Conservation (phyloP, 176 grass and related monocot species). For the Triticum timopheevii region DNA sequence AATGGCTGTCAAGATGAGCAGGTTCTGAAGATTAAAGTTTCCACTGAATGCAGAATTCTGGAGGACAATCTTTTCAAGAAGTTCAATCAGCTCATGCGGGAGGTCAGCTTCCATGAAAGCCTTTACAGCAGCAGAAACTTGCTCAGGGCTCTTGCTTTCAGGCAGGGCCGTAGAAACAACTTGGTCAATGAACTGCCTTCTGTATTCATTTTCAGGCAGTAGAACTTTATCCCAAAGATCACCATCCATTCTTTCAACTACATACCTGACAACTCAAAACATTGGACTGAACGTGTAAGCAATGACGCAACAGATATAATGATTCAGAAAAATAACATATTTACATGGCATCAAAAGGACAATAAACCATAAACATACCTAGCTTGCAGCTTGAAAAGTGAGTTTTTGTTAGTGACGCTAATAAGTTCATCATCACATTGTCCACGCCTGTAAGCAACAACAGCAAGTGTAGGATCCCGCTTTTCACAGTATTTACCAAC, state of each 20-base stretch:
- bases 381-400: slow-evolving; percentile 92
- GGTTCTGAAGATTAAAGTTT: slow-evolving; percentile 95
- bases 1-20: slow-evolving; percentile 95
- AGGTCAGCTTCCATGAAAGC: slow-evolving; percentile 99
- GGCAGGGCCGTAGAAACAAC: slow-evolving; percentile 96
- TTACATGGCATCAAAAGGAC: background rate
- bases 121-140: slow-evolving; percentile 98
- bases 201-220: slow-evolving; percentile 94
- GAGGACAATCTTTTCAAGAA: slow-evolving; percentile 98
- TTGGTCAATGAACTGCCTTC: slow-evolving; percentile 97
- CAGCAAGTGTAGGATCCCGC: slow-evolving; percentile 91
- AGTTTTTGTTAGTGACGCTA: slow-evolving; percentile 92
- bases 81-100: slow-evolving; percentile 93
- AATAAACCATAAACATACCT: slow-evolving; percentile 53
- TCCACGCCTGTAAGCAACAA: slow-evolving; percentile 92
- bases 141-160: slow-evolving; percentile 97
- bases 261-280: slow-evolving; percentile 66
- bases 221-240: slow-evolving; percentile 98
- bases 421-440: slow-evolving; percentile 95
- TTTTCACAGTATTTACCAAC: slow-evolving; percentile 99
- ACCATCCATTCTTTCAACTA: slow-evolving; percentile 96
- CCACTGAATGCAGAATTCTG: slow-evolving; percentile 98
- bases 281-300: slow-evolving; percentile 5
- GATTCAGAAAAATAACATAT: background rate
- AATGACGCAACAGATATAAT: background rate